Evolutionary conservation across 441 rosid species (phyloP), one percentile per base, ranked within the genome.

Genomic region (Pelargonium fulgidum): DNA sequence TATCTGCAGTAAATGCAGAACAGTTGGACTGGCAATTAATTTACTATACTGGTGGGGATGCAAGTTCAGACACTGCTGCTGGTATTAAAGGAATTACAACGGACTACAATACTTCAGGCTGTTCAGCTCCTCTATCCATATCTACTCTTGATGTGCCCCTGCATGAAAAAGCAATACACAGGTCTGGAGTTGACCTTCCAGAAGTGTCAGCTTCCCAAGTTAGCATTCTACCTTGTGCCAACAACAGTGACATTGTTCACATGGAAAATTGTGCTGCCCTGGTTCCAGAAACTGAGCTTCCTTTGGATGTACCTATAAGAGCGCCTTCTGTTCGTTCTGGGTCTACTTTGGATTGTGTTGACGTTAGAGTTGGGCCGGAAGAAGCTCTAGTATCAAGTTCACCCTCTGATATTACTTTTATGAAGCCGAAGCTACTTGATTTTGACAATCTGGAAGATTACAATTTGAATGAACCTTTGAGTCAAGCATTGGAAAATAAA

Each of bases 361-460:
- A 67, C 62, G 66, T 62, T 72, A 75, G 72, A 65, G 72, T 70
- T 33, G 75, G 58, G 64, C 65, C 59, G 70, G 80, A 70, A 67
- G 80, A 70, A 67, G 76, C 16, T 68, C 70, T 70, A 48, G 79
- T 64, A 33, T 64, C 80, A 69, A 69, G 78, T 78, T 72, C 63
- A 56, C 65, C 56, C 19, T 56, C 68, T 78, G 74, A 79, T 66
- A 64, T 71, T 45, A 70, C 69, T 72, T 73, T 54, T 70, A 70
- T 85, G 75, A 65, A 80, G 72, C 86, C 85, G 52, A 78, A 79
- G 76, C 81, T 78, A 66, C 81, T 81, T 76, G 70, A 82, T 77
- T 85, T 89, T 74, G 79, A 78, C 76, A 81, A 82, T 73, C 52
- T 66, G 29, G 82, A 68, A 70, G 84, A 81, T 59, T 17, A 24